phyloP scores from a whole-genome alignment of 2,329 filamentous ascomycete species.

The Akanthomyces dipterigenus region DNA sequence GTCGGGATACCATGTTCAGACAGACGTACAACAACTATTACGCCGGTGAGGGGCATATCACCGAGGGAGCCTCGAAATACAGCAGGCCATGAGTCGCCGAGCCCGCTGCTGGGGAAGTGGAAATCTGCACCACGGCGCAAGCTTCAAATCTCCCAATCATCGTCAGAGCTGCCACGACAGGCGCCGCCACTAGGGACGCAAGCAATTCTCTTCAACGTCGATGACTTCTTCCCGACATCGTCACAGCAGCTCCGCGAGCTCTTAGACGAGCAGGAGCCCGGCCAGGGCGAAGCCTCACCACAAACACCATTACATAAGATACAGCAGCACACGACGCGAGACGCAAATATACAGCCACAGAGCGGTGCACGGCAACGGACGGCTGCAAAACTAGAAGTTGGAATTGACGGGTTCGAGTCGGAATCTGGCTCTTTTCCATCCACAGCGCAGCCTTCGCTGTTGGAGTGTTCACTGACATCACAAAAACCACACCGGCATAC shows the following conservation, averaged over 20 bases:
- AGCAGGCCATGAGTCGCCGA: neutral
- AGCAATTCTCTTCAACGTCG: conserved; percentile 43
- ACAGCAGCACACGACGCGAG: neutral
- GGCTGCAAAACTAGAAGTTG: neutral
- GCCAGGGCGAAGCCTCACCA: neutral
- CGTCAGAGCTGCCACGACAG: conserved; percentile 17
- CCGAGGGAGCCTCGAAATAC: neutral
- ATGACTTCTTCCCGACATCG: conserved; percentile 49
- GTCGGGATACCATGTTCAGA: neutral
- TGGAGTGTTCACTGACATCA: neutral
- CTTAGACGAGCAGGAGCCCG: conserved; percentile 26
- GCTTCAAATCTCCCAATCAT: neutral
- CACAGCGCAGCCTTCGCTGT: neutral
- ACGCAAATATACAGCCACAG: neutral
- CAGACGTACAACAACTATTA: neutral
- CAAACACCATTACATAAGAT: too few species aligned
- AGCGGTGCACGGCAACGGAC: neutral
- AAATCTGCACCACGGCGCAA: neutral
- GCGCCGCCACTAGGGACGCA: conserved; percentile 40
- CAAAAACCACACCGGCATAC: neutral
- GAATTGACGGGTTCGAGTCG: neutral
- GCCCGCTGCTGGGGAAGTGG: neutral
- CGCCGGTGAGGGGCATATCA: neutral
- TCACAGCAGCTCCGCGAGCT: conserved; percentile 51
- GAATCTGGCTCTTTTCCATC: conserved; percentile 6